Evolutionary conservation across 352 stramenopile genomes (phyloP), one percentile per base, ranked within the genome.

Genomic region (Elongisporangium prolatum): DNA sequence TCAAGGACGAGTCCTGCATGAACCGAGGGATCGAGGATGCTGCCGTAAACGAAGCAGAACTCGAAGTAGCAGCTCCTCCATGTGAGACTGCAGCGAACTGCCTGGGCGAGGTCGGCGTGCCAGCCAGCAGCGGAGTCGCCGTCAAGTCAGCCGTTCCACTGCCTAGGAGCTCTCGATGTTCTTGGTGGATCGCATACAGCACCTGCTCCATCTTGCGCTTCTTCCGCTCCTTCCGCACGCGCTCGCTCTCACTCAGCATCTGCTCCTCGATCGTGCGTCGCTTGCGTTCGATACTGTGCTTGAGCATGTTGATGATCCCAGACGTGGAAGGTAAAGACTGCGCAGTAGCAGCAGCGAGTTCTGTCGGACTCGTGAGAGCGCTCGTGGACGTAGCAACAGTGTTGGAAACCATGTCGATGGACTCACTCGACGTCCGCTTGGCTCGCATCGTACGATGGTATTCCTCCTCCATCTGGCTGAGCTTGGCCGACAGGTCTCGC

Each of bases 131-230:
- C 38, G 34, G 53, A 13, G 52, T 17, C 5, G 20, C 25, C 11
- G 56, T 24, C 3, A 25, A n/a, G 13, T 21, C 60, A 13, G 47
- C n/a, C 17, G 34, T 25, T 8, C 18, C n/a, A 2, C 47, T 52
- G 21, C 47, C 21, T 6, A 38, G 2, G 47, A 63, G 48, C 54
- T 85, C 75, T 11, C 68, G 72, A 44, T 78, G 67, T 54, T 78
- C 67, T 51, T 71, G 67, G 56, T 86, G 75, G 48, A 83, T 81
- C 20, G 75, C 76, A 34, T 69, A 61, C 24, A 86, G 54, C 25
- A 68, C 69, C 47, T 81, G 73, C 61, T 86, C 75, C 73, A 81
- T 80, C 56, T 83, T 83, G 21, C 71, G 64, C 61, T 86, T 86
- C 63, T 86, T 86, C 28, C 75, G 68, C 52, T 86, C 75, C 25